Conservation (phyloP, 192 early-diverging fungal genomes). For the Dissophora globulifera region DNA sequence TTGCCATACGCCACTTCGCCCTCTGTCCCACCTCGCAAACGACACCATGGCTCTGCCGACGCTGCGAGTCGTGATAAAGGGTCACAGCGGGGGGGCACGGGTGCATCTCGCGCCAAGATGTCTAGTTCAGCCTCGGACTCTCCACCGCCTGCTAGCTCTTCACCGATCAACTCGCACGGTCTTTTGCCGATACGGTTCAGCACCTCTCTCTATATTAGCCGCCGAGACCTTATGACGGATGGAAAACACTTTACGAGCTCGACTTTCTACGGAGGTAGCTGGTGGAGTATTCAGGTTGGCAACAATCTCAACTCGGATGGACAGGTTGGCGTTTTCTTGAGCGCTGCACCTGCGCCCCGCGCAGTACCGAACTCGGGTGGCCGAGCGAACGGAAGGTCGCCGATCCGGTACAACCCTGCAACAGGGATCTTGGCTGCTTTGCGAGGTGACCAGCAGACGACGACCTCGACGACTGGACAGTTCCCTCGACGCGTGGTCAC, state of each 20-base stretch:
- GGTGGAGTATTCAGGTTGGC: constrained; percentile 52
- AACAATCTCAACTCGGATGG: constrained; percentile 35
- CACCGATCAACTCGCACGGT: constrained; percentile 21
- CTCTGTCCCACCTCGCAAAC: constrained; percentile 4
- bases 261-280: constrained; percentile 50
- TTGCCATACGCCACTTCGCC: constrained; percentile 16
- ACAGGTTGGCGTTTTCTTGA: constrained; percentile 39
- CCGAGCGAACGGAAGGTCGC: neutral
- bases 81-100: neutral
- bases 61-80: constrained; percentile 10
- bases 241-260: constrained; percentile 49
- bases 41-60: constrained; percentile 25
- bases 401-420: neutral
- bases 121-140: constrained; percentile 1
- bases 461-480: neutral
- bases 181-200: constrained; percentile 48
- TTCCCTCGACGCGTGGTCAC: neutral
- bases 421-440: constrained; percentile 12
- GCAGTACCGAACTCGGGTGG: constrained; percentile 19
- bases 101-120: constrained; percentile 6
- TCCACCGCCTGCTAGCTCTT: neutral
- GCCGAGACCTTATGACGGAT: constrained; percentile 47
- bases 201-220: constrained; percentile 46
- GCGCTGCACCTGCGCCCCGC: constrained; percentile 23
- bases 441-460: constrained; percentile 9